Percentiles rank a stretch among this genome's conserved stretches.
These are phyloP conservation scores for Persicaria tinctoria DNA, from an alignment of 148 eudicot species.

Conservation along the genomic window DNA sequence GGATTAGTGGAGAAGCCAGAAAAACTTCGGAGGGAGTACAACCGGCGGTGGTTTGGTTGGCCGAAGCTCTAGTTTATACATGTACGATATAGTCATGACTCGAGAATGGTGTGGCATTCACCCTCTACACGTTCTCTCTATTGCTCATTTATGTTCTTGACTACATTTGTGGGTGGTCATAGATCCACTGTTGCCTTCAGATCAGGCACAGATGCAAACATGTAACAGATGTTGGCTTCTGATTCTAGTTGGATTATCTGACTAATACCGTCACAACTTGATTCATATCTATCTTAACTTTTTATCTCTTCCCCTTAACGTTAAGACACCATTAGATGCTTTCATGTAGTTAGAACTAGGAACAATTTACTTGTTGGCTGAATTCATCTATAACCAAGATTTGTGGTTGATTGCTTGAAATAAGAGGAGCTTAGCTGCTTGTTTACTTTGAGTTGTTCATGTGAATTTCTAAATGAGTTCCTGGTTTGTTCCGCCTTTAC, in stretches of 20 bases:
- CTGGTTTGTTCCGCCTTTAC: no score
- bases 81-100: no score
- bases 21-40: no score
- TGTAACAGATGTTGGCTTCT: not conserved
- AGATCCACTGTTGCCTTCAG: constrained; percentile 13
- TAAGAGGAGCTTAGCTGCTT: no score
- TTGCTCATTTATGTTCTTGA: constrained; percentile 69
- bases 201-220: not conserved
- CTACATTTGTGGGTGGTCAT: constrained; percentile 76
- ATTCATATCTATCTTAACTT: not conserved
- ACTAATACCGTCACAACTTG: not conserved
- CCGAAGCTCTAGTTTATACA: no score
- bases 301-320: not conserved
- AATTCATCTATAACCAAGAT: not conserved
- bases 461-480: not conserved
- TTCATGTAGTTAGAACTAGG: not conserved
- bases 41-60: no score
- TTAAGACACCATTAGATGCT: not conserved
- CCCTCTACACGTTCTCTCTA: constrained; percentile 70
- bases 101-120: constrained; percentile 68
- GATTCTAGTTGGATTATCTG: not conserved
- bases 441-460: not conserved
- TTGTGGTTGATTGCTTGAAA: no score
- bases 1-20: no score
- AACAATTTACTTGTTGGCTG: not conserved